Percentiles rank a stretch among this genome's conserved stretches.
These are phyloP conservation scores for Arthroderma sp. DNA, from an alignment of 2,329 filamentous ascomycete species.

Conservation along the genomic window DNA sequence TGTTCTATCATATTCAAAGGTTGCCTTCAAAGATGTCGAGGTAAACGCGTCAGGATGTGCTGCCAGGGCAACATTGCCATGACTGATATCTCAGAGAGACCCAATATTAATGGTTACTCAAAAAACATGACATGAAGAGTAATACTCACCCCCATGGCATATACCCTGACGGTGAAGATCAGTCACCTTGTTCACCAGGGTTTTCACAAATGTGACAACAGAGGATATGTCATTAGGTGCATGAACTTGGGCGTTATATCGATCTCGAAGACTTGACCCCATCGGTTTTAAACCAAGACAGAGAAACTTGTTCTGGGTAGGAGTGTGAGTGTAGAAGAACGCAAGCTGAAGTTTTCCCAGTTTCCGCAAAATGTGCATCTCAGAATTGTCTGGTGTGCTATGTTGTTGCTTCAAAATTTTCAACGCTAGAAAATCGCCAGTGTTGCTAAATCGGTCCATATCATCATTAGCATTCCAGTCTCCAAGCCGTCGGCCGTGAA, in stretches of 20 bases:
- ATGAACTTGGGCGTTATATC: background rate
- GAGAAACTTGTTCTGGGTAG: conserved; percentile 4
- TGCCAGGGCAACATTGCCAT: conserved; percentile 4
- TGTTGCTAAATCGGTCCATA: background rate
- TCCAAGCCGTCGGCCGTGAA: no score
- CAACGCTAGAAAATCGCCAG: conserved; percentile 2
- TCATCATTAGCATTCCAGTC: background rate
- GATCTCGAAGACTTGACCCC: conserved; percentile 3
- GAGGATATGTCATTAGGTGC: background rate
- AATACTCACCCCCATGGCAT: no score
- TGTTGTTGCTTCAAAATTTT: conserved; percentile 3
- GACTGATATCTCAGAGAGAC: conserved; percentile 6
- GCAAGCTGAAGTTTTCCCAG: conserved; percentile 6
- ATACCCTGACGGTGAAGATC: conserved; percentile 5
- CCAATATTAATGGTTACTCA: no score
- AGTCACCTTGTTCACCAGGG: conserved; percentile 4
- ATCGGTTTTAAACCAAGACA: conserved; percentile 8
- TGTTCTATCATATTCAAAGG: conserved; percentile 3
- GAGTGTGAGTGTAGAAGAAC: conserved; percentile 6
- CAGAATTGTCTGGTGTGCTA: conserved; percentile 7
- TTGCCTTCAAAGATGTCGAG: background rate
- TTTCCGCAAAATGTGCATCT: conserved; percentile 8
- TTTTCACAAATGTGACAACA: conserved; percentile 4
- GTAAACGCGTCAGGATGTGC: conserved; percentile 4
- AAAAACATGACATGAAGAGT: background rate